phyloP scores from a whole-genome alignment of 805 yeast genomes.

The Cyberlindnera subsufficiens region DNA sequence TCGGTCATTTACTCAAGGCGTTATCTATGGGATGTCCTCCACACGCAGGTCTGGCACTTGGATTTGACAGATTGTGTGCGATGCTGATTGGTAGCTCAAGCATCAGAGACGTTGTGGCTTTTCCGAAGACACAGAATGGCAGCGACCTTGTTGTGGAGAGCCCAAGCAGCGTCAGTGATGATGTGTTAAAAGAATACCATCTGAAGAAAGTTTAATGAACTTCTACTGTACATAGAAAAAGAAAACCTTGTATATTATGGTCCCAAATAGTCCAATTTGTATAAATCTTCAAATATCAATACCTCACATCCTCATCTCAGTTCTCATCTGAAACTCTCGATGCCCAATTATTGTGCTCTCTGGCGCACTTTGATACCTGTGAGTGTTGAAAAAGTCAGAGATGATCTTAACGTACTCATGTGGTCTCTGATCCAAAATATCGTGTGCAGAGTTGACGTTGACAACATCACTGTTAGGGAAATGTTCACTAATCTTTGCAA shows the following conservation, averaged over 20 bases:
- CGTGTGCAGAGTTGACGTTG: conserved; percentile 25
- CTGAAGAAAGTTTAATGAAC: conserved; percentile 24
- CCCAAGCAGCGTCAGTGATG: conserved; percentile 59
- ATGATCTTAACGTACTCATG: conserved; percentile 24
- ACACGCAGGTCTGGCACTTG: conserved; percentile 95
- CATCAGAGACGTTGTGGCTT: conserved; percentile 91
- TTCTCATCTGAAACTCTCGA: background rate
- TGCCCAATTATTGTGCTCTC: conserved; percentile 5
- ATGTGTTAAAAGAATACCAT: conserved; percentile 50
- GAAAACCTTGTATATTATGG: no score
- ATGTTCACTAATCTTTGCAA: conserved; percentile 16
- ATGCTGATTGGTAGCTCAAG: conserved; percentile 74
- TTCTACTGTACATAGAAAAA: no score
- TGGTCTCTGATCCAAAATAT: conserved; percentile 39
- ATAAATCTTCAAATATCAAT: no score
- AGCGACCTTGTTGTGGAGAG: conserved; percentile 82
- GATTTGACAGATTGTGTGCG: conserved; percentile 90
- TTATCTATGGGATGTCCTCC: conserved; percentile 94
- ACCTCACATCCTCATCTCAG: conserved; percentile 5
- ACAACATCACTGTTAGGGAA: conserved; percentile 23
- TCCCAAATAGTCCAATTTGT: no score
- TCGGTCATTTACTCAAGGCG: conserved; percentile 83
- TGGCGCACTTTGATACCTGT: conserved; percentile 17
- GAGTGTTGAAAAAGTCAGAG: conserved; percentile 22
- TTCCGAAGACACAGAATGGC: conserved; percentile 90